Percentiles rank a stretch among this genome's conserved stretches.
These are phyloP conservation scores for Myrica gale DNA, from an alignment of 306 rosid species.

Conservation along the genomic window DNA sequence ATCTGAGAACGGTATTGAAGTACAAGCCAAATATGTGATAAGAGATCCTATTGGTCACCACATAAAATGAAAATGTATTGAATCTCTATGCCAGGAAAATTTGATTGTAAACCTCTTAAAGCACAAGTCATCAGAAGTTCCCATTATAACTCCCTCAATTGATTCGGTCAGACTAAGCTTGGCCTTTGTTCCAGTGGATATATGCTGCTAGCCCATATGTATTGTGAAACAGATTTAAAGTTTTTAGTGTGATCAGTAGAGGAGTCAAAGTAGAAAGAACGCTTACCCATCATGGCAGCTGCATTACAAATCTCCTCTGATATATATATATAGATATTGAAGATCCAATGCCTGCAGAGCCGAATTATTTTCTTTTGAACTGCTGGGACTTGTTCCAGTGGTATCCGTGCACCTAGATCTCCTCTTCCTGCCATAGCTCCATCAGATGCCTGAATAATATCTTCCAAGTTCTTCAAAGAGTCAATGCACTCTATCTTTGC, in stretches of 20 bases:
- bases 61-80: background rate
- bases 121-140: background rate
- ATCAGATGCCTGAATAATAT: slow-evolving; percentile 75
- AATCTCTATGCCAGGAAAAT: background rate
- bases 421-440: slow-evolving; percentile 99
- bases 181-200: background rate
- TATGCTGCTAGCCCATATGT: background rate
- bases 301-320: slow-evolving; percentile 91
- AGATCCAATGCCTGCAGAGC: slow-evolving; percentile 79
- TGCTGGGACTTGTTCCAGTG: slow-evolving; percentile 85
- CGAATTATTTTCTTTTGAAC: slow-evolving; percentile 88
- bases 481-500: slow-evolving; percentile 95
- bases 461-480: slow-evolving; percentile 86
- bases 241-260: background rate
- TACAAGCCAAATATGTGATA: background rate
- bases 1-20: background rate
- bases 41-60: background rate
- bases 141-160: background rate
- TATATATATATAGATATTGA: slow-evolving; percentile 68
- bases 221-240: background rate
- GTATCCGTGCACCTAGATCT: slow-evolving; percentile 94
- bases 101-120: background rate
- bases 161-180: background rate
- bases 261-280: slow-evolving; percentile 15
- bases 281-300: slow-evolving; percentile 97